A percentile compares a stretch with the other conserved stretches of the same genome.
phyloP scores from a whole-genome alignment of 1,284 basidiomycete genomes.

The Vanrija sp. region DNA sequence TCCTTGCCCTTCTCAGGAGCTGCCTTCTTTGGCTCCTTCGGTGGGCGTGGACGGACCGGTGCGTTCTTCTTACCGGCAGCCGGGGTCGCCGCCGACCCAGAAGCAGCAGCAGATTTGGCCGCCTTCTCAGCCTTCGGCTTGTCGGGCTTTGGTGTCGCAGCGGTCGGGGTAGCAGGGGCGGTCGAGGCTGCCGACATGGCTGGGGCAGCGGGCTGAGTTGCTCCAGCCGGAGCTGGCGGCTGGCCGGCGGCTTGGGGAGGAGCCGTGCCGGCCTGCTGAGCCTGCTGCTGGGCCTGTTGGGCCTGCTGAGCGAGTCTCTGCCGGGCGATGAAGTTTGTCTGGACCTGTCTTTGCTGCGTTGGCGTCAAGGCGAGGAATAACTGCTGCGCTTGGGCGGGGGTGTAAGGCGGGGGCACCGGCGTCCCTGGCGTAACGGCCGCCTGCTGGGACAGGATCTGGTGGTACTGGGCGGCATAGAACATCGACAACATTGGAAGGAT shows the following conservation, averaged over 20 bases:
- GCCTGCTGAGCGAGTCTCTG: conserved; percentile 3
- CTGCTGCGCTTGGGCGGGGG: conserved; percentile 12
- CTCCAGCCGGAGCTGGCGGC: background rate
- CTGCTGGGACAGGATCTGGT: conserved; percentile 1
- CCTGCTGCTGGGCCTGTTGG: conserved; percentile 2
- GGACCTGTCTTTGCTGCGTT: conserved; percentile 17
- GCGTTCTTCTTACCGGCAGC: no score
- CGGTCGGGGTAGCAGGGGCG: background rate
- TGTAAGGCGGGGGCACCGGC: conserved; percentile 3
- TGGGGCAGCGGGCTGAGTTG: background rate
- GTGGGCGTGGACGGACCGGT: background rate
- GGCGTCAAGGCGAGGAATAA: conserved; percentile 11
- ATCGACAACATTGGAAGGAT: background rate
- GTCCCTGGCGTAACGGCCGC: background rate
- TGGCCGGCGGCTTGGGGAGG: background rate
- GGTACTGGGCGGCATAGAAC: conserved; percentile 5
- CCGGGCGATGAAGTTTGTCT: conserved; percentile 10
- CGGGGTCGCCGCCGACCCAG: no score
- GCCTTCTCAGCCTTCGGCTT: background rate
- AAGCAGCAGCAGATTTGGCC: background rate
- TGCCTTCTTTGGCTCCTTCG: background rate
- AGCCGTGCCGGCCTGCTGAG: conserved; percentile 3
- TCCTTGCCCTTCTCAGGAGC: background rate
- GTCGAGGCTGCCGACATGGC: background rate
- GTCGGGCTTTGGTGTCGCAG: background rate